Percentiles rank a stretch among this genome's conserved stretches.
Evolutionary conservation across 768 basidiomycete species (phyloP).

Genomic region (Phanerodontia chrysosporium): DNA sequence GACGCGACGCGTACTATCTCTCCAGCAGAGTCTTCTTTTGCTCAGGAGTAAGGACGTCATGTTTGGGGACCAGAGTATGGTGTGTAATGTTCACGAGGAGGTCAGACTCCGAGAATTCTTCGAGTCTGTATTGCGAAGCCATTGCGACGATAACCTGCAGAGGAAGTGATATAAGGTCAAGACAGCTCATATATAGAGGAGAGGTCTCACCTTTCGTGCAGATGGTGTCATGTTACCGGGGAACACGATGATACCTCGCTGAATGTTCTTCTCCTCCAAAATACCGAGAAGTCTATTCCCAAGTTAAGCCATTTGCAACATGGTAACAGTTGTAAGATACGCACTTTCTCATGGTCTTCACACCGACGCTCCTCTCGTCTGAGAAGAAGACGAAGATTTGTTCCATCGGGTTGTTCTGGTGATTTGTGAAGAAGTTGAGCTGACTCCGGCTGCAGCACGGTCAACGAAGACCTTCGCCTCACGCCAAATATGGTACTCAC

Average conservation of each 20-base stretch:
- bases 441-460: conserved; percentile 65
- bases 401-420: conserved; percentile 57
- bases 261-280: conserved; percentile 87
- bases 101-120: conserved; percentile 96
- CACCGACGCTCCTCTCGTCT: conserved; percentile 93
- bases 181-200: too few species aligned
- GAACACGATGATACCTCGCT: conserved; percentile 92
- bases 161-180: too few species aligned
- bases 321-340: conserved; percentile 25
- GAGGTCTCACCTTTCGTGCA: conserved; percentile 73
- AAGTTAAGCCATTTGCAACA: neutral
- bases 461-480: neutral
- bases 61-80: conserved; percentile 90
- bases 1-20: conserved; percentile 73
- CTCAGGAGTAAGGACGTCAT: conserved; percentile 80
- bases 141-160: conserved; percentile 87
- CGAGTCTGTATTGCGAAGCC: conserved; percentile 80
- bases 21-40: conserved; percentile 84
- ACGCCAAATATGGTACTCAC: conserved; percentile 44
- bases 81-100: conserved; percentile 96
- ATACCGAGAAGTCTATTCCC: conserved; percentile 72
- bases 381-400: conserved; percentile 94
- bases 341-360: conserved; percentile 97
- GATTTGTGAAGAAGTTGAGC: conserved; percentile 88
- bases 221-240: conserved; percentile 96